Evolutionary conservation across 2,329 filamentous ascomycete genomes (phyloP).

Genomic region (Eurotiales sp.): DNA sequence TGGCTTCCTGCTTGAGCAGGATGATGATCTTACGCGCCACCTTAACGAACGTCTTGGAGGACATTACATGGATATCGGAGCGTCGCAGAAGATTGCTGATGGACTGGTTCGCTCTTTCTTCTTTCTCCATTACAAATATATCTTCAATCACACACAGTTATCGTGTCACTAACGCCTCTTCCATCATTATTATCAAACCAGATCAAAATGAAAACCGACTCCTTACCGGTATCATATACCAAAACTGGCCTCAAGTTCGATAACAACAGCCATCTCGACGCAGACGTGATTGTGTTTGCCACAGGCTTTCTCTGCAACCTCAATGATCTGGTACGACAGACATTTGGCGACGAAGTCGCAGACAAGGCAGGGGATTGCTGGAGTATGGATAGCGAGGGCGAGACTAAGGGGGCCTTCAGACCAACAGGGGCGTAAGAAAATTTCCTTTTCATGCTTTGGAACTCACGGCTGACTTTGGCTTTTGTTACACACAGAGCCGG

Average conservation of each 20-base stretch:
- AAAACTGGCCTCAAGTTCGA: constrained; percentile 40
- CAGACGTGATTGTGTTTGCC: constrained; percentile 46
- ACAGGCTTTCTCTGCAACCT: constrained; percentile 47
- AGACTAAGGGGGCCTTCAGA: constrained; percentile 42
- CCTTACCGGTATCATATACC: constrained; percentile 34
- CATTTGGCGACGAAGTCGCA: constrained; percentile 41
- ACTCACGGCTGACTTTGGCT: background rate
- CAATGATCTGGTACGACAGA: constrained; percentile 32
- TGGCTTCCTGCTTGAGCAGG: constrained; percentile 42
- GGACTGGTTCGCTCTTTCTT: constrained; percentile 24
- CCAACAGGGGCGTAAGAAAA: constrained; percentile 29
- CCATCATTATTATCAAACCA: too few species aligned
- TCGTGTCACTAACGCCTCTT: too few species aligned
- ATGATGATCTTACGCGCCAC: constrained; percentile 34
- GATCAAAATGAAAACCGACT: constrained; percentile 43
- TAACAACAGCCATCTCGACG: constrained; percentile 41
- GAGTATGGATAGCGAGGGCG: constrained; percentile 46
- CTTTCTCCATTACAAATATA: too few species aligned
- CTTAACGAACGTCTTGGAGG: constrained; percentile 44
- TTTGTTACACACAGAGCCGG: constrained; percentile 22
- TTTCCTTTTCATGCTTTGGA: background rate
- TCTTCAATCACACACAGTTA: too few species aligned
- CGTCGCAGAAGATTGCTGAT: constrained; percentile 39
- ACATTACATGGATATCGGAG: constrained; percentile 48
- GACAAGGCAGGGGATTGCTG: constrained; percentile 43